Base-by-base conservation (phyloP, 208 protist species). In the Leishmania turanica region DNA sequence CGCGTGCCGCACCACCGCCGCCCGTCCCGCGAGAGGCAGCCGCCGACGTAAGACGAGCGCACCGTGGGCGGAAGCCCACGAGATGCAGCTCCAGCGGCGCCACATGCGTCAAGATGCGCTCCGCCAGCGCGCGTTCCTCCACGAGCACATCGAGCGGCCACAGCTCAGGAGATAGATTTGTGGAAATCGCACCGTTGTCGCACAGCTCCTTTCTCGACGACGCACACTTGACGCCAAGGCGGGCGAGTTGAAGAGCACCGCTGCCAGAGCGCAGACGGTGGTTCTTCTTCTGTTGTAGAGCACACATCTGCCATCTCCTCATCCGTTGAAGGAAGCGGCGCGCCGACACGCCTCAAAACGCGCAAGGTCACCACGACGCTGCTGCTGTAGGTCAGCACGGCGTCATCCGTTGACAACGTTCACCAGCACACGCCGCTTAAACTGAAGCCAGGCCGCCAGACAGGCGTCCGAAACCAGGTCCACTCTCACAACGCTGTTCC, bases 351-450 rank as follows among this genome's bases (percentile, higher is more conserved):
- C 34, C 54, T 15, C 42, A 53, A 37, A 24, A 79, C 75, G 17
- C 37, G 47, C 49, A 84, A 1, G 58, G 80, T 74, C 60, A 78
- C 40, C 31, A 85, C 72, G 53, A 92, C 89, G 66, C 81, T 72
- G 77, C 84, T 87, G 87, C 87, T 93, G 86, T 91, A 87, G 31
- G 75, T 45, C 70, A 88, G 78, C 19, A 93, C 90, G 0, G 83
- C 88, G 75, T 64, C 45, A 70, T 91, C 90, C 87, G 65, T 87
- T 86, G 47, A 83, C 79, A 13, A 78, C 83, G 77, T 56, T 83
- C 56, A 93, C 8, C 24, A 91, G 49, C 37, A 91, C 82, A 0
- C 86, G 87, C 3, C 87, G 85, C 13, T 75, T 60, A 42, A 91
- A 91, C 13, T 60, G 60, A 13, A 31, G 24, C 87, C 84, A 89